Evolutionary conservation across 306 rosid species (phyloP).

Genomic region (Prunus mume): DNA sequence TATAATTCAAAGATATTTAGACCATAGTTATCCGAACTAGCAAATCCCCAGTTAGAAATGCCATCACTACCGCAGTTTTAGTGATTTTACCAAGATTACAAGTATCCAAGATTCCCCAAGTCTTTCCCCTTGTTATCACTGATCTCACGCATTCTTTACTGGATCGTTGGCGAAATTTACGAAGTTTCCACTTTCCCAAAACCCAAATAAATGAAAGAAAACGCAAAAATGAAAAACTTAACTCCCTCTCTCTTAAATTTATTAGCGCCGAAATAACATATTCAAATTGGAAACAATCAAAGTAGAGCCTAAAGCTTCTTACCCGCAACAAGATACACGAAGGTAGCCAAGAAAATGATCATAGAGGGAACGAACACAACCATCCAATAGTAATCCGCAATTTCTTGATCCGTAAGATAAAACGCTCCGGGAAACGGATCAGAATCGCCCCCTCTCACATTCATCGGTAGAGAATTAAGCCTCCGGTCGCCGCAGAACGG

Average conservation of each 20-base stretch:
- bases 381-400: slow-evolving; percentile 86
- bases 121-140: background rate
- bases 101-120: background rate
- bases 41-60: background rate
- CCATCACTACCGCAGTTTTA: background rate
- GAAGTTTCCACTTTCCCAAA: background rate
- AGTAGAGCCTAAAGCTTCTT: slow-evolving; percentile 1
- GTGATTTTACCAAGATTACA: background rate
- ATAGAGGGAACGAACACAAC: slow-evolving; percentile 78
- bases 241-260: background rate
- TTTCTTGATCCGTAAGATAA: slow-evolving; percentile 83
- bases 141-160: background rate
- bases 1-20: background rate
- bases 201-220: background rate
- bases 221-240: background rate
- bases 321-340: slow-evolving; percentile 78
- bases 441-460: slow-evolving; percentile 52
- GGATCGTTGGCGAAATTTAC: background rate
- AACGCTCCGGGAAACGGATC: slow-evolving; percentile 61
- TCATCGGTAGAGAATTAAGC: slow-evolving; percentile 53
- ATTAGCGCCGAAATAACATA: background rate
- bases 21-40: background rate
- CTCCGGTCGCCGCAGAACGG: slow-evolving; percentile 71
- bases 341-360: slow-evolving; percentile 54
- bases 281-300: slow-evolving; percentile 17